Evolutionary conservation across 2,329 filamentous ascomycete genomes (phyloP), one percentile per base, ranked within the genome.

Genomic region (Penicillium brasilianum): DNA sequence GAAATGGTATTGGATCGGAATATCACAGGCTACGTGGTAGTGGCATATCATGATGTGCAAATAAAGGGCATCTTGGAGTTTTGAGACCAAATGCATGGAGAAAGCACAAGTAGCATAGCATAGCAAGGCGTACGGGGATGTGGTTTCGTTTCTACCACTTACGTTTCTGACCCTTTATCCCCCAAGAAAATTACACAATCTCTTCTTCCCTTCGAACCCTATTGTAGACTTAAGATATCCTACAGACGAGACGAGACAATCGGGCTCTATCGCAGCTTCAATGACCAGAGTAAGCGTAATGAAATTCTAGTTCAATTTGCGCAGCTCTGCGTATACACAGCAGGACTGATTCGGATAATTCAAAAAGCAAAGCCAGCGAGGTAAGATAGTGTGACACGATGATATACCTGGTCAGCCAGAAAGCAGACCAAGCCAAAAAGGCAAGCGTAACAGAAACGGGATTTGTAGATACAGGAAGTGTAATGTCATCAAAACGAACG

Each of bases 381-480:
- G 62, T 61, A 65, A 67, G 56, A 62, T 50, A 65, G 52, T 59
- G 57, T 65, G 59, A 69, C 63, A 69, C 53, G 65, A 66, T 57
- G 63, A 66, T 48, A 66, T 60, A 60, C 63, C 54, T 58, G 51
- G 60, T 61, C 61, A 57, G 52, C 51, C 34, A 48, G 25, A 58
- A 16, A 20, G 48, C 10, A 14, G 9, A 63, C 51, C 60, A 20
- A 52, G 50, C 50, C 59, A 50, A 28, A 28, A 59, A 41, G 51
- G 56, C 58, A 56, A 57, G 54, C 60, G 56, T 64, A 44, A 62
- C 36, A 62, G 56, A 9, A 34, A 11, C 3, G 11, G 50, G 55
- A 39, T 25, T 66, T 61, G 66, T 68, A 68, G 57, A 67, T 69
- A 69, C 67, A 69, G 59, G 59, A 49, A 59, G 50, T 57, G 36